These are phyloP conservation scores for Boeremia lycopersici DNA, from an alignment of 2,329 filamentous ascomycete genomes.

Conservation along the genomic window DNA sequence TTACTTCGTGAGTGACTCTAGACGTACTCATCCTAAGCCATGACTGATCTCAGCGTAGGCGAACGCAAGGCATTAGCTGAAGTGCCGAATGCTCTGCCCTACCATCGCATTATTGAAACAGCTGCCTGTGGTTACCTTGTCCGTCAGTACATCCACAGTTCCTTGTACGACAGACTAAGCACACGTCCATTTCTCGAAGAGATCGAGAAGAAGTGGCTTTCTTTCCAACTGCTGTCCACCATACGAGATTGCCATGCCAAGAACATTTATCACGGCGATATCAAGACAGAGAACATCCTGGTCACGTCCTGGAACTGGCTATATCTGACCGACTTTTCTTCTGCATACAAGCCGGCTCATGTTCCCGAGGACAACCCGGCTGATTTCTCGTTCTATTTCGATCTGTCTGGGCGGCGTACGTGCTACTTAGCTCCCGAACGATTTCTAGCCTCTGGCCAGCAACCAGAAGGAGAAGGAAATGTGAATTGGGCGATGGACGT, in stretches of 20 bases:
- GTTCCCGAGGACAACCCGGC: slow-evolving; percentile 95
- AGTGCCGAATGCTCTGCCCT: slow-evolving; percentile 88
- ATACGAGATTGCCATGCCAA: slow-evolving; percentile 88
- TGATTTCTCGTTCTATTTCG: slow-evolving; percentile 97
- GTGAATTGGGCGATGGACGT: slow-evolving; percentile 97
- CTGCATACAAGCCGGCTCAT: slow-evolving; percentile 91
- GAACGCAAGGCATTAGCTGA: slow-evolving; percentile 80
- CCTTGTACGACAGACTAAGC: slow-evolving; percentile 92
- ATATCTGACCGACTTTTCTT: slow-evolving; percentile 96
- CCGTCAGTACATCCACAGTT: slow-evolving; percentile 94
- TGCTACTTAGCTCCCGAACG: slow-evolving; percentile 96
- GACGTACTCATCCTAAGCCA: not conserved
- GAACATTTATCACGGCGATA: slow-evolving; percentile 94
- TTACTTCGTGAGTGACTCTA: slow-evolving; percentile 68
- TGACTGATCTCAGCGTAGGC: slow-evolving; percentile 55
- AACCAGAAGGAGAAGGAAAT: slow-evolving; percentile 66
- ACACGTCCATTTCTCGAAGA: slow-evolving; percentile 95
- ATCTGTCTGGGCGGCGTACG: slow-evolving; percentile 86
- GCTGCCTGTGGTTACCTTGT: slow-evolving; percentile 90
- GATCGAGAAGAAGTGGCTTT: slow-evolving; percentile 98
- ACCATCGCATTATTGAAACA: slow-evolving; percentile 90
- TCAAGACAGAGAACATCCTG: slow-evolving; percentile 96
- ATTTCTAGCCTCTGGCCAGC: slow-evolving; percentile 75
- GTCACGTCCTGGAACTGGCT: slow-evolving; percentile 99
- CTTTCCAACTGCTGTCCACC: slow-evolving; percentile 91